Conservation (phyloP, 2,329 filamentous ascomycete genomes). For the Exophiala dermatitidis region DNA sequence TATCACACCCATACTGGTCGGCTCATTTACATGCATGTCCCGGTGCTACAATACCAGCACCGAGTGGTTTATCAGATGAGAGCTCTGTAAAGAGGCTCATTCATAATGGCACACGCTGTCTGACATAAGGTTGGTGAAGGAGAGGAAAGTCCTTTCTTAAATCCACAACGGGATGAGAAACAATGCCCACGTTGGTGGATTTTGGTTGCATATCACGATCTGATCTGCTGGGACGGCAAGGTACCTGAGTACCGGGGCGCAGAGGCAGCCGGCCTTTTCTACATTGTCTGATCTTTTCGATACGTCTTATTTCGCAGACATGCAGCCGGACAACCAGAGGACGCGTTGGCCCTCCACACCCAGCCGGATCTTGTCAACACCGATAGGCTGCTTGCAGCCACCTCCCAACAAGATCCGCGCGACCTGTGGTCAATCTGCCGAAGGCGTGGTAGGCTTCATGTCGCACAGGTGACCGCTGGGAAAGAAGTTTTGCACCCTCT, state of each 20-base stretch:
- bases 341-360: not conserved
- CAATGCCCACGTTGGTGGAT: not conserved
- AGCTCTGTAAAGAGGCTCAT: too few relatives aligned
- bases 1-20: too few relatives aligned
- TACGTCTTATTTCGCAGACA: not conserved
- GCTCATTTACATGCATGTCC: too few relatives aligned
- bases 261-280: not conserved
- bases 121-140: not conserved
- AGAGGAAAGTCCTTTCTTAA: not conserved
- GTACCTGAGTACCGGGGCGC: not conserved
- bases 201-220: constrained; percentile 2
- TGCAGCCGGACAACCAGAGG: not conserved
- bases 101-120: too few relatives aligned
- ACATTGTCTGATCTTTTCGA: not conserved
- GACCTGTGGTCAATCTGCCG: not conserved
- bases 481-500: not conserved
- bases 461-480: not conserved
- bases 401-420: not conserved
- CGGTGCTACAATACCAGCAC: too few relatives aligned
- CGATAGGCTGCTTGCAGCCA: not conserved
- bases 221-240: constrained; percentile 1
- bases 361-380: not conserved
- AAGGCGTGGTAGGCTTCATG: not conserved
- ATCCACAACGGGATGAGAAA: not conserved
- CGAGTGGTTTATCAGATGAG: too few relatives aligned